Evolutionary conservation across 2,329 filamentous ascomycete species (phyloP).

Genomic region (Coleophoma eucalyptorum): DNA sequence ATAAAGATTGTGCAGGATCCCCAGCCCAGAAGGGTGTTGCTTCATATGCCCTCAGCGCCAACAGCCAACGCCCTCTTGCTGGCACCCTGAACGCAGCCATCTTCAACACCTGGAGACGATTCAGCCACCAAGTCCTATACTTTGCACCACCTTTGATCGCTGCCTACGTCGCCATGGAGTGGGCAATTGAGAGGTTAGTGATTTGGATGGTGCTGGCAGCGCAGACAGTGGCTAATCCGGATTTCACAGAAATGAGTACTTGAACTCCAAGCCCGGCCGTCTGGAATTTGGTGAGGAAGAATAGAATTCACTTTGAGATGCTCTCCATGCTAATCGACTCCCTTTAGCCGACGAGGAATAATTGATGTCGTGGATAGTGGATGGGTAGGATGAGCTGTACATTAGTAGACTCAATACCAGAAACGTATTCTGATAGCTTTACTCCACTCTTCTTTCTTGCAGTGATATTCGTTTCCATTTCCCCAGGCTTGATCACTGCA

Average conservation of each 20-base stretch:
- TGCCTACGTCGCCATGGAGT: slow-evolving; percentile 82
- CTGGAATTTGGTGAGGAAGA: slow-evolving; percentile 43
- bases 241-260: slow-evolving; percentile 65
- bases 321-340: slow-evolving; percentile 3
- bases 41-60: slow-evolving; percentile 74
- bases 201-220: too few relatives aligned
- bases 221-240: too few relatives aligned
- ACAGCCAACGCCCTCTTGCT: slow-evolving; percentile 85
- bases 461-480: too few relatives aligned
- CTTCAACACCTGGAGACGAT: slow-evolving; percentile 94
- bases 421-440: slow-evolving; percentile 9
- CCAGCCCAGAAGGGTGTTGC: slow-evolving; percentile 60
- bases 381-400: slow-evolving; percentile 16
- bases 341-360: slow-evolving; percentile 13
- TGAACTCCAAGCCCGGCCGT: slow-evolving; percentile 75
- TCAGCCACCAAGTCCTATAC: slow-evolving; percentile 84
- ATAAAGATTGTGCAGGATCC: slow-evolving; percentile 41
- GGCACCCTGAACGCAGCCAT: slow-evolving; percentile 75
- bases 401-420: slow-evolving; percentile 24
- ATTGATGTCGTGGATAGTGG: slow-evolving; percentile 8
- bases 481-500: too few relatives aligned
- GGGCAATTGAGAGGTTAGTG: slow-evolving; percentile 83
- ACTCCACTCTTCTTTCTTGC: too few relatives aligned
- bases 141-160: slow-evolving; percentile 73
- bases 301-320: slow-evolving; percentile 5